These are phyloP conservation scores for Brassica napus DNA, from an alignment of 345 rosid genomes.

Conservation along the genomic window Da-Ae NC_063435.1:14983501-14984000, in stretches of 20 bases:
- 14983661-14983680: conserved; percentile 12
- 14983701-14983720: conserved; percentile 6
- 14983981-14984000: not conserved
- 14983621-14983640: conserved; percentile 1
- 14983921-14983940: conserved; percentile 7
- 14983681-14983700: conserved; percentile 18
- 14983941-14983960: not conserved
- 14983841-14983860: conserved; percentile 17
- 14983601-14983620: not conserved
- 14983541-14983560: not conserved
- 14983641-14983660: conserved; percentile 1
- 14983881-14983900: not conserved
- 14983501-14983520: not conserved
- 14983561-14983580: not conserved
- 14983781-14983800: not conserved
- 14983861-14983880: not conserved
- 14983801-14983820: not conserved
- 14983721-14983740: not conserved
- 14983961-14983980: not conserved
- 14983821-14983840: not conserved
- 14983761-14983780: conserved; percentile 24
- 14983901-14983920: not conserved
- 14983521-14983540: not conserved
- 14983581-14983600: not conserved
- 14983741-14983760: conserved; percentile 7